Evolutionary conservation across 73 alveolate species (phyloP).

Genomic region (Urostyla sp.): DNA sequence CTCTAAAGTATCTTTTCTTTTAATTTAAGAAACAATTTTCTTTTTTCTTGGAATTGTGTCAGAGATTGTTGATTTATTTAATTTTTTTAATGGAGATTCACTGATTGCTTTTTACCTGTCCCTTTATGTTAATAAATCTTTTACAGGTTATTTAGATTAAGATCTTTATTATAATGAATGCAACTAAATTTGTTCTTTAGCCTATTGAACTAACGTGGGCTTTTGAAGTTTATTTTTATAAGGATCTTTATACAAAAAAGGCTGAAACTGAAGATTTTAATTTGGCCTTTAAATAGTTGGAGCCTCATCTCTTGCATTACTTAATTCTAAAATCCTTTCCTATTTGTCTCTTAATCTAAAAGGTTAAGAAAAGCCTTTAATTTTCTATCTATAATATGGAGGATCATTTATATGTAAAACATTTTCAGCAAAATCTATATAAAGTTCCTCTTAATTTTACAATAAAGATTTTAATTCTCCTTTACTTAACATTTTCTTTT

Average conservation of each 20-base stretch:
- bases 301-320: not conserved
- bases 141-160: too few species aligned
- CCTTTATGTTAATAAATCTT: too few species aligned
- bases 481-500: not conserved
- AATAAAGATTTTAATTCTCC: not conserved
- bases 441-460: not conserved
- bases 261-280: constrained; percentile 10
- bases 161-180: too few species aligned
- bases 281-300: not conserved
- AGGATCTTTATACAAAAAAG: constrained; percentile 26
- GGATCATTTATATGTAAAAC: constrained; percentile 21
- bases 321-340: constrained; percentile 7
- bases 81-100: too few species aligned
- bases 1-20: too few species aligned
- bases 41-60: too few species aligned
- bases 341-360: constrained; percentile 26
- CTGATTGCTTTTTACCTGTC: too few species aligned
- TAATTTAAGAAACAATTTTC: too few species aligned
- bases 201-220: too few species aligned
- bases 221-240: not conserved
- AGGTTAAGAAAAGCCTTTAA: constrained; percentile 20
- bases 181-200: too few species aligned
- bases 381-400: constrained; percentile 10
- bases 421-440: not conserved
- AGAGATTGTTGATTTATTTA: too few species aligned